A percentile compares a stretch with the other conserved stretches of the same genome.
These are phyloP conservation scores for Coemansia sp. DNA, from an alignment of 192 early-diverging fungal species.

Conservation along the genomic window DNA sequence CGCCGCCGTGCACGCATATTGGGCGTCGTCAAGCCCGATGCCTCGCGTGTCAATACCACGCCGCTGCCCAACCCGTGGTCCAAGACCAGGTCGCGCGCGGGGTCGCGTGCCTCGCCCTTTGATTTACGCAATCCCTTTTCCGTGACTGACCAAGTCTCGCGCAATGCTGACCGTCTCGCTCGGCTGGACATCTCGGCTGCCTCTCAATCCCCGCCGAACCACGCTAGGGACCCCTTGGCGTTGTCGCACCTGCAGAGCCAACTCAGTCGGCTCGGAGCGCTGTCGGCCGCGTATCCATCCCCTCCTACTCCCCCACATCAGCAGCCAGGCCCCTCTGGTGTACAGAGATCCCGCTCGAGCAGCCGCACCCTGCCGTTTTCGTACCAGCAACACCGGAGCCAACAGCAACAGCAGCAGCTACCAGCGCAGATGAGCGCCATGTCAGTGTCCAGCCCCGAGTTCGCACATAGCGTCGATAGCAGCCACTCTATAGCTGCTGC, in stretches of 20 bases:
- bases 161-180: conserved; percentile 34
- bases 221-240: conserved; percentile 6
- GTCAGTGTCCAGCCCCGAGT: conserved; percentile 14
- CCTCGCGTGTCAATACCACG: conserved; percentile 34
- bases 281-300: neutral
- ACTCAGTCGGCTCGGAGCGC: neutral
- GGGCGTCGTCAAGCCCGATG: conserved; percentile 37
- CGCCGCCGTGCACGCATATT: conserved; percentile 36
- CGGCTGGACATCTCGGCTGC: conserved; percentile 32
- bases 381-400: neutral
- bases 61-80: conserved; percentile 56
- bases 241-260: conserved; percentile 9
- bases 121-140: conserved; percentile 30
- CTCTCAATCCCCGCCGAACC: conserved; percentile 2
- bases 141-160: conserved; percentile 33
- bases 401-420: neutral
- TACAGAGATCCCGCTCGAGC: conserved; percentile 1
- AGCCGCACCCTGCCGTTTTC: conserved; percentile 7
- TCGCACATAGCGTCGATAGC: neutral
- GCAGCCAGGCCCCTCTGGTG: neutral
- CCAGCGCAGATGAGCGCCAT: conserved; percentile 24
- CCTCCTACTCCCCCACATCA: neutral
- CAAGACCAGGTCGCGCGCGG: conserved; percentile 7
- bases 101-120: conserved; percentile 1
- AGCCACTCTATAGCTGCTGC: neutral